Evolutionary conservation across 1,284 basidiomycete genomes (phyloP), one percentile per base, ranked within the genome.

Genomic region (Grifola frondosa): DNA sequence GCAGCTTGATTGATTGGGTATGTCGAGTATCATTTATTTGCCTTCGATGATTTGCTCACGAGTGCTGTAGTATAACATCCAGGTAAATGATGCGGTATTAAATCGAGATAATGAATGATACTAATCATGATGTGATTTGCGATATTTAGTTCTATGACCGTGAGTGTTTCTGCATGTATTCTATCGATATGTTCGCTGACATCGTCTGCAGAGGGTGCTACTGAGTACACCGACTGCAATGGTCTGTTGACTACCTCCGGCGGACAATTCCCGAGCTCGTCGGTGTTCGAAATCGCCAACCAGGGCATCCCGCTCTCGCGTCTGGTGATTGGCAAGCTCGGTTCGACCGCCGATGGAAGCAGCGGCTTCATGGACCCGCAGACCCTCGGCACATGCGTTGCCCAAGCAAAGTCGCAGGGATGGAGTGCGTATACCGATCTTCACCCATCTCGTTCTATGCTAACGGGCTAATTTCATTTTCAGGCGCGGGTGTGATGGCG

Each of bases 321-420:
- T 60, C 57, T 74, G 37, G 73, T 77, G 40, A 78, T 85, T 39
- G 83, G 82, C 2, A 85, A 85, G 61, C 82, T 81, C 15, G 49
- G 49, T 16, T 67, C 61, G 3, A 21, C 65, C 6, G 24, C 26
- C 15, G 58, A 67, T 10, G 80, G 80, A 54, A 80, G 80, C 3
- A 71, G 47, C 52, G 81, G 75, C 49, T 82, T 71, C 56, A 80
- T 85, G 44, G 61, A 62, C 25, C 64, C 81, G 3, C 58, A 67
- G 2, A 73, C 71, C 1, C 67, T 85, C 15, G 79, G 80, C 15
- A 59, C 57, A 1, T 85, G 82, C 54, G 60, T 85, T 26, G 54
- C 64, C 7, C 66, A 75, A 51, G 84, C 79, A 1, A 73, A 77
- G 57, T 60, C 57, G 13, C 51, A 68, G 49, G 81, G 80, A 25